Base-by-base conservation (phyloP, 2,329 filamentous ascomycete species). In the Dendrostoma leiphaemia region DNA sequence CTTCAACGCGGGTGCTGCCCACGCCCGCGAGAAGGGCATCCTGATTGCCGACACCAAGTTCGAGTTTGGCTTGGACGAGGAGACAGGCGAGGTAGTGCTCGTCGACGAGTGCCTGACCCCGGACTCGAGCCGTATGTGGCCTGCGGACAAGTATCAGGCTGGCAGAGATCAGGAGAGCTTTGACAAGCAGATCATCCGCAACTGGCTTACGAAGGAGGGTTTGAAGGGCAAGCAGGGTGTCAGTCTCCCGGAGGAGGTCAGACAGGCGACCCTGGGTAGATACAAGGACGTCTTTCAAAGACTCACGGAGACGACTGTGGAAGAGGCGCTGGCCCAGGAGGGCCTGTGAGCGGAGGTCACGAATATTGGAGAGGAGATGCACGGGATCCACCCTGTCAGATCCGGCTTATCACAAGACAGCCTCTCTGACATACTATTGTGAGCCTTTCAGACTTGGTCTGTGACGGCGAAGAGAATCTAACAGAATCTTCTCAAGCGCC, bases 71-170 rank as follows among this genome's bases (percentile, higher is more conserved):
- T 74, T 89, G 17, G 84, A 88, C 61, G 77, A 82, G 59, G 78
- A 73, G 53, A 84, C 82, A 2, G 79, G 83, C 57, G 82, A 89
- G 63, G 79, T 94, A 7, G 82, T 91, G 32, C 76, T 93, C 48
- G 84, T 91, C 4, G 91, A 96, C 66, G 91, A 96, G 74, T 90
- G 95, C 21, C 74, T 96, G 45, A 95, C 91, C 7, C 91, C 91
- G 2, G 88, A 91, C 68, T 88, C 83, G 51, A 93, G 88, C 48
- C 83, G 92, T 15, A 96, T 96, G 79, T 97, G 93, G 92, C 85
- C 86, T 1, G 83, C 80, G 59, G 84, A 84, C 40, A 78, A 78
- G 43, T 95, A 93, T 67, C 80, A 85, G 66, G 71, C 89, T 17
- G 91, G 92, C 2, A 79, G 78, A 58, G 80, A 88, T 53, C 91